Percentiles rank a stretch among this genome's conserved stretches.
Evolutionary conservation across 73 alveolate genomes (phyloP).

Genomic region (Paramecium caudatum): DNA sequence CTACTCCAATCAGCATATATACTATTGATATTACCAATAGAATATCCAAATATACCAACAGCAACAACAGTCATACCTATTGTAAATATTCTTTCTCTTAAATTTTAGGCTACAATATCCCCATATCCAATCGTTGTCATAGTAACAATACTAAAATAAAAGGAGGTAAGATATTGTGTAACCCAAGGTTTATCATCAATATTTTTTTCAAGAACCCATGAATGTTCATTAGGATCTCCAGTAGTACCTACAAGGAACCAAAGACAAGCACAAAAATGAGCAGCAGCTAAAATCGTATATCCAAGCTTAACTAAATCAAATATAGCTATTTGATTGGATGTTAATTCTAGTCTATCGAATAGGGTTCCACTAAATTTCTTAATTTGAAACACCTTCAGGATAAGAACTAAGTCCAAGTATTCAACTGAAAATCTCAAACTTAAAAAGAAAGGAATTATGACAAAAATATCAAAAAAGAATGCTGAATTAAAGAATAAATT

Average conservation of each 20-base stretch:
- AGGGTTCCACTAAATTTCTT: conserved; percentile 25
- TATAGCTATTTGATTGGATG: conserved; percentile 43
- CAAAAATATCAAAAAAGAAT: conserved; percentile 54
- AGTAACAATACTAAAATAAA: conserved; percentile 71
- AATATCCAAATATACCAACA: conserved; percentile 73
- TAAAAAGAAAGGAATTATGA: conserved; percentile 50
- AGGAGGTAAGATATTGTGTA: conserved; percentile 46
- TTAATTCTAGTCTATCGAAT: conserved; percentile 65
- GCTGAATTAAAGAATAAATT: background rate
- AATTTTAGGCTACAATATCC: conserved; percentile 65
- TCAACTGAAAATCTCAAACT: conserved; percentile 62
- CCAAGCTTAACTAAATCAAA: conserved; percentile 50
- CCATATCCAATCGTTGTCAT: conserved; percentile 78
- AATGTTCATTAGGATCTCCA: conserved; percentile 19
- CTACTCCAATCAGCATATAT: conserved; percentile 64
- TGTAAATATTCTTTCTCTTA: conserved; percentile 62
- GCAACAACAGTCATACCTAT: conserved; percentile 74
- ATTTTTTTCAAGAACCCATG: conserved; percentile 17
- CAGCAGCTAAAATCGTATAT: conserved; percentile 59
- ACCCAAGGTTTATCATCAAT: background rate
- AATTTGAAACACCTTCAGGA: conserved; percentile 43
- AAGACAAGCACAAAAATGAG: conserved; percentile 71
- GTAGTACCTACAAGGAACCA: conserved; percentile 63
- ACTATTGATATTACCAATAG: conserved; percentile 64
- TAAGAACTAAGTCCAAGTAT: conserved; percentile 51